phyloP scores from a whole-genome alignment of 352 stramenopile genomes.

The Phytophthora pseudosyringae region DNA sequence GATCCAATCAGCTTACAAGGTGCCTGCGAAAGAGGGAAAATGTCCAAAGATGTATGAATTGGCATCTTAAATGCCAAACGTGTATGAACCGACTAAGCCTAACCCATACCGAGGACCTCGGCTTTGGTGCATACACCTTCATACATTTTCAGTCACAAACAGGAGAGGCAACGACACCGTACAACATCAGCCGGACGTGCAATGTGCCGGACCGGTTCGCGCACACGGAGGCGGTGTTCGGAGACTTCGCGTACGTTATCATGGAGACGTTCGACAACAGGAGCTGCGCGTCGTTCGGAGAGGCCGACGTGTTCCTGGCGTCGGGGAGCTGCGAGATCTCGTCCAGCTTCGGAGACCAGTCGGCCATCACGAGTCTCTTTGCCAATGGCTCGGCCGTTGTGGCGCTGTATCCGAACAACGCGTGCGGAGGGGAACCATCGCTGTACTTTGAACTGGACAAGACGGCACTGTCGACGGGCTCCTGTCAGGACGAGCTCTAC shows the following conservation, averaged over 20 bases:
- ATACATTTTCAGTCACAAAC: too few species aligned
- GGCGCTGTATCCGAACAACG: constrained; percentile 15
- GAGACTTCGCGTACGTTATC: constrained; percentile 25
- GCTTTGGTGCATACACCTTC: too few species aligned
- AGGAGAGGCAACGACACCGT: constrained; percentile 28
- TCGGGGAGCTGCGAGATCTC: constrained; percentile 28
- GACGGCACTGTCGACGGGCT: constrained; percentile 5
- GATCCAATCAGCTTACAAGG: too few species aligned
- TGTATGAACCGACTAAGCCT: too few species aligned
- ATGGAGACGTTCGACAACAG: constrained; percentile 29
- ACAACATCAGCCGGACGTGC: constrained; percentile 15
- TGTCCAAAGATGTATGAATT: too few species aligned
- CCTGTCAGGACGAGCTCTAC: constrained; percentile 23
- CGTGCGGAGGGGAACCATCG: constrained; percentile 21
- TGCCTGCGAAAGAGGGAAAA: too few species aligned
- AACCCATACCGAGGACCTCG: too few species aligned
- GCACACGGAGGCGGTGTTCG: constrained; percentile 15
- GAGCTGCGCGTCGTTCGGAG: constrained; percentile 12
- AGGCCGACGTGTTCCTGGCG: constrained; percentile 17
- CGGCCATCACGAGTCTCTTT: constrained; percentile 21
- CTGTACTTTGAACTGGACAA: constrained; percentile 27
- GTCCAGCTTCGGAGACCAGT: constrained; percentile 17
- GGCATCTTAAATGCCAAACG: too few species aligned
- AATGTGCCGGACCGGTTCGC: constrained; percentile 22
- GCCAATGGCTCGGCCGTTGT: constrained; percentile 25